Base-by-base conservation (phyloP, 2,329 filamentous ascomycete species). In the Apiospora arundinis region DNA sequence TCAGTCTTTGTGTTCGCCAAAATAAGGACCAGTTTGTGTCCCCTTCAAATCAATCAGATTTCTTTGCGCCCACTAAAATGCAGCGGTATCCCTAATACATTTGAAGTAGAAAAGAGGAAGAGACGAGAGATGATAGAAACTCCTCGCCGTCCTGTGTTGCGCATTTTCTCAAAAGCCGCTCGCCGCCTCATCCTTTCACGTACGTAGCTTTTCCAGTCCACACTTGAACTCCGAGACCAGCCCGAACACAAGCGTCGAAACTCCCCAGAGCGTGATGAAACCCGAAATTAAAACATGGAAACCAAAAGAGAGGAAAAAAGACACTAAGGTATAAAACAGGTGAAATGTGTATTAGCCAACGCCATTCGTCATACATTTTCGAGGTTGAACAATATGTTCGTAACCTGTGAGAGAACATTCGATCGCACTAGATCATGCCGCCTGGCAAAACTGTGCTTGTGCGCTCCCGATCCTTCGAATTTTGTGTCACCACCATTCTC, bases 341-440 rank as follows among this genome's bases (percentile, higher is more conserved):
- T 23, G 28, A 45, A 42, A 48, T 52, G 37, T 70, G 23, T 45
- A 40, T 42, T 70, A 49, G 48, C 70, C 63, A 68, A 68, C 37
- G 12, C 68, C 63, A 18, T 52, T 48, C 32, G 46, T 48, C 23
- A 45, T 40, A 67, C 28, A 67, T 45, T 67, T 23, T 21, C 65
- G 32, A 67, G 37, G 45, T n/a, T 48, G 5, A 48, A 48, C 21
- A 18, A n/a, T 6, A 48, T 48, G 45, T 48, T 48, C 45, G 21
- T 63, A 40, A 63, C 32, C 37, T 37, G 32, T 40, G 18, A 40
- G 8, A 40, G 21, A 14, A 18, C 25, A 3, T 25, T 23, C 14
- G 4, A 67, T 14, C 23, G 11, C 16, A 72, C 81, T 76, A 86
- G 72, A 86, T 85, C 84, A 86, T 85, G 68, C 85, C 85, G 28